A percentile compares a stretch with the other conserved stretches of the same genome.
Evolutionary conservation across 2,329 filamentous ascomycete genomes (phyloP).

Genomic region (Ambrosiella cleistominuta): DNA sequence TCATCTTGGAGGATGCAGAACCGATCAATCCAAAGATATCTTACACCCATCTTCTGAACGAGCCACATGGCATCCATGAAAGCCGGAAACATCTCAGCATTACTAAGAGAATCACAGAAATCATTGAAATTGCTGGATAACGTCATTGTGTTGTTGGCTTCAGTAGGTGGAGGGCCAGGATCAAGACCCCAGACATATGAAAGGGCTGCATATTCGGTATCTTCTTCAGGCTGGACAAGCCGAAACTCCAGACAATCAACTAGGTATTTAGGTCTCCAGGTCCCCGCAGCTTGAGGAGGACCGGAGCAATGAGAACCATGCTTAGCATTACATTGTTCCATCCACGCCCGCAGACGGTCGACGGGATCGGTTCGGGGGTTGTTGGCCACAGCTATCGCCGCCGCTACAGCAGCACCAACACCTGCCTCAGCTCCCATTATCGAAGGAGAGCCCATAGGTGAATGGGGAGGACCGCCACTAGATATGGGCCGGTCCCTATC

Average conservation of each 20-base stretch:
- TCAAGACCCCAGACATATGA: conserved; percentile 27
- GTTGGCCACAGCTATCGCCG: conserved; percentile 15
- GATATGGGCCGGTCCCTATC: conserved; percentile 4
- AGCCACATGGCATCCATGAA: conserved; percentile 29
- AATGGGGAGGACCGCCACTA: conserved; percentile 15
- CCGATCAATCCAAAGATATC: conserved; percentile 29
- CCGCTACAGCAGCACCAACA: conserved; percentile 6
- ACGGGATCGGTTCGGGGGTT: conserved; percentile 20
- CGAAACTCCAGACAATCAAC: conserved; percentile 25
- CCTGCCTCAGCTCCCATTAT: conserved; percentile 13
- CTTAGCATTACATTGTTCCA: conserved; percentile 26
- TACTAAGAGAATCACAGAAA: conserved; percentile 21
- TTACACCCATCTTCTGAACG: conserved; percentile 25
- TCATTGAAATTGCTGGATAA: conserved; percentile 22
- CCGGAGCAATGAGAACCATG: conserved; percentile 25
- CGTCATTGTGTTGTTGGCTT: conserved; percentile 19
- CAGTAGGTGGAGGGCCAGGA: conserved; percentile 14
- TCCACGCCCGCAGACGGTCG: conserved; percentile 25
- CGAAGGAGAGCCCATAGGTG: conserved; percentile 19
- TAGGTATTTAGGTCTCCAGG: conserved; percentile 25
- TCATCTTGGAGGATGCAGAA: conserved; percentile 30
- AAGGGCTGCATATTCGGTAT: conserved; percentile 27
- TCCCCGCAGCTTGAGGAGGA: conserved; percentile 15
- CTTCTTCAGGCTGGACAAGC: conserved; percentile 23
- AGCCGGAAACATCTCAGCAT: conserved; percentile 24